Base-by-base conservation (phyloP, 106 monocot genomes). In the Acorus gramineus region DNA sequence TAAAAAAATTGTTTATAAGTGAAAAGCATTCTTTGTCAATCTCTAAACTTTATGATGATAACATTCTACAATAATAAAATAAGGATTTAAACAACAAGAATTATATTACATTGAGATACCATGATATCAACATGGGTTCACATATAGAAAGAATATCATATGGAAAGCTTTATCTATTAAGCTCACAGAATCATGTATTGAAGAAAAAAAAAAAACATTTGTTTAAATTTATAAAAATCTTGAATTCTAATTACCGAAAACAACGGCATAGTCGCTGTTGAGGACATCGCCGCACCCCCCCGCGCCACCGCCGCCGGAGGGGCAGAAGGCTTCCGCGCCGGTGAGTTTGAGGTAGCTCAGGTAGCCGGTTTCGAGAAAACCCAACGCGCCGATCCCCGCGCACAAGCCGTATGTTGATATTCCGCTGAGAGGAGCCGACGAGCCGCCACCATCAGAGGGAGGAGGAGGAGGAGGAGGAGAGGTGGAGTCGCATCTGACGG, bases 231-330 rank as follows among this genome's bases (percentile, higher is more conserved):
- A 28, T 28, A 28, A 28, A 28, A 28, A 28, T 28, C 28, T 28
- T 28, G 1, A 28, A 28, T 28, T 28, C 28, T 4, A 47, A 5
- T 89, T 89, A 90, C 90, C 95, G 11, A 82, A 95, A 11, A 87
- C 78, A 13, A 49, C 11, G 11, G 96, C 85, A 67, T 87, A 96
- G 11, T 83, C 91, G 53, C 96, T 96, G 60, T 85, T 81, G 56
- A 96, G 96, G 3, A 96, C 91, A 69, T 91, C 87, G 14, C 87
- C 76, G 63, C 96, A 96, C 61, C 78, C 65, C 0, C 77, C 91
- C 3, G 28, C 28, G 28, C 28, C 28, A 28, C 28, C 28, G 28
- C 87, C 91, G 6, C 77, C 76, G 55, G 69, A 58, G n/a, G 91
- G 82, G 72, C 96, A 96, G 65, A 96, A 90, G 56, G 87, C 87